Evolutionary conservation across 148 eudicot species (phyloP).

Genomic region (Oxyria digyna): DNA sequence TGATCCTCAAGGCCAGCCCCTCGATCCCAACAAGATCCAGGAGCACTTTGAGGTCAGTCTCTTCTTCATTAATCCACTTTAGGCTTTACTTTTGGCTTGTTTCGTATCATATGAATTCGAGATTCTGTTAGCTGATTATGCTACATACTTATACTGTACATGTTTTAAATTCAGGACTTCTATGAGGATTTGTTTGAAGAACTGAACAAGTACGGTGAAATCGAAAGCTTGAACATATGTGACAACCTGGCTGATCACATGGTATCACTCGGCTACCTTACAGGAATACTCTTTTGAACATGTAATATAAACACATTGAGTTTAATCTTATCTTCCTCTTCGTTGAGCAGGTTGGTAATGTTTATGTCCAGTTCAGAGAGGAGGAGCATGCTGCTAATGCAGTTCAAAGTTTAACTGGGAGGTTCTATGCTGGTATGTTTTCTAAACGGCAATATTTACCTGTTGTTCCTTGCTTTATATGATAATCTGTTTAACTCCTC

Average conservation of each 20-base stretch:
- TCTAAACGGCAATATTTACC: too few relatives aligned
- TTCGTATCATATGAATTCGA: too few relatives aligned
- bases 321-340: too few relatives aligned
- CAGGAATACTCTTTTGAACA: neutral
- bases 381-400: slow-evolving; percentile 71
- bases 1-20: slow-evolving; percentile 63
- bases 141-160: neutral
- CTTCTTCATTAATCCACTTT: neutral
- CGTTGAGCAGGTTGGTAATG: slow-evolving; percentile 38
- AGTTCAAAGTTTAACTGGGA: slow-evolving; percentile 35
- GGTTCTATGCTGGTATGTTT: slow-evolving; percentile 34
- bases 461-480: neutral
- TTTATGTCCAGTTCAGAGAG: slow-evolving; percentile 64
- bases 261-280: slow-evolving; percentile 13
- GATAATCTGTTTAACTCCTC: too few relatives aligned
- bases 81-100: too few relatives aligned
- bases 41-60: slow-evolving; percentile 37
- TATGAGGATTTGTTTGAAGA: slow-evolving; percentile 62
- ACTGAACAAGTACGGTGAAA: slow-evolving; percentile 53
- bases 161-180: slow-evolving; percentile 27
- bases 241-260: slow-evolving; percentile 74
- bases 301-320: too few relatives aligned
- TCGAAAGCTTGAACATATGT: slow-evolving; percentile 61
- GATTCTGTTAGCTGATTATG: too few relatives aligned
- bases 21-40: slow-evolving; percentile 45